Base-by-base conservation (phyloP, 106 monocot genomes). In the Acorus gramineus region DNA sequence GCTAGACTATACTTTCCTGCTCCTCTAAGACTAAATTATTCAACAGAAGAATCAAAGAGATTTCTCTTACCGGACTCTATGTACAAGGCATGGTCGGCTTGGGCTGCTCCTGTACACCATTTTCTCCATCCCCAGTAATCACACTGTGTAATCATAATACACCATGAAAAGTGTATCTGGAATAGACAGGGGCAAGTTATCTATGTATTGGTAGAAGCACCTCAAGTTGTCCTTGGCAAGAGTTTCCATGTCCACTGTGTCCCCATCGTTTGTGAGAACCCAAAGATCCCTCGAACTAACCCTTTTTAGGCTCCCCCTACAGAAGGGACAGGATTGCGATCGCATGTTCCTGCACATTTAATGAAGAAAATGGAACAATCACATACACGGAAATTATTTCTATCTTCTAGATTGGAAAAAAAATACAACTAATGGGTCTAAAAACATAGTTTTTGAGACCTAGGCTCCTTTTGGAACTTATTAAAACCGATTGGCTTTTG, bases 271-370 rank as follows among this genome's bases (percentile, higher is more conserved):
- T 2, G 87, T 95, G 42, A 95, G 84, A 59, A 95, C 86, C 90
- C 90, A 95, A 5, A 95, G 76, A 70, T 95, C 86, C 42, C 84
- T 80, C n/a, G 94, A 95, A 43, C 75, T 72, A 56, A 95, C 84
- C 70, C 90, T 60, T 64, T 87, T 90, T 11, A 95, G 69, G 74
- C 86, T 90, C 59, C 84, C 94, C 57, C 90, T 70, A 61, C 94
- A 90, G 62, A 95, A 95, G 7, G 94, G 90, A 66, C 90, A 87
- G 0, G 90, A 90, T 53, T 84, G 74, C 2, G 94, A 90, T 67
- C 82, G 70, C 4, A 59, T 82, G 46, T 84, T 87, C 90, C 86
- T 95, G 77, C 4, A 74, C 43, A 49, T 65, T 47, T 7, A 28
- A 28, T 28, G 28, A 28, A 28, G 28, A 28, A 28, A 58, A 69